Evolutionary conservation across 2,329 filamentous ascomycete genomes (phyloP).

Genomic region (Zasmidium cellare): DNA sequence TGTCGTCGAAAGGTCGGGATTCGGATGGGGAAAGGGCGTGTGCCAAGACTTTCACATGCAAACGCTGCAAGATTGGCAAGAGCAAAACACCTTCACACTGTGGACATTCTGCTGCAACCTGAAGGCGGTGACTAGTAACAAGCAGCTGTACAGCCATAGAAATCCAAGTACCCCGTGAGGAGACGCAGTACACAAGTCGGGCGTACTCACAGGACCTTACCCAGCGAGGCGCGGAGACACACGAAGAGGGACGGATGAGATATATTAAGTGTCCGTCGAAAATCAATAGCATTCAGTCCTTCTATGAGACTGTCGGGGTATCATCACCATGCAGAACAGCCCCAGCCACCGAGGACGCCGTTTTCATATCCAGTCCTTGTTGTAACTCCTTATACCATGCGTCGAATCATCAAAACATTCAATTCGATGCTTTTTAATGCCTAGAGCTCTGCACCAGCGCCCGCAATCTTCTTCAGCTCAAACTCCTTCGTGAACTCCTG

Average conservation of each 20-base stretch:
- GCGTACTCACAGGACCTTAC: too few species aligned
- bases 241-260: too few species aligned
- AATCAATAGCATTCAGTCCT: not conserved
- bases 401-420: constrained; percentile 1
- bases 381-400: constrained; percentile 27
- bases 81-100: too few species aligned
- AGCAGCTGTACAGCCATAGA: too few species aligned
- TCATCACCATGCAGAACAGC: constrained; percentile 6
- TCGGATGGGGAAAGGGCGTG: not conserved
- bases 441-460: constrained; percentile 29
- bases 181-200: too few species aligned
- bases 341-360: constrained; percentile 1
- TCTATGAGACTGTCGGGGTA: constrained; percentile 9
- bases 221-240: too few species aligned
- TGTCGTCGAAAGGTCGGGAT: not conserved
- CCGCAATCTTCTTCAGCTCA: constrained; percentile 79
- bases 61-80: too few species aligned
- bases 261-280: too few species aligned
- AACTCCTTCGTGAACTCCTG: constrained; percentile 92
- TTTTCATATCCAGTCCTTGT: constrained; percentile 2
- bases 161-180: too few species aligned
- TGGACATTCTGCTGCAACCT: too few species aligned
- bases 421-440: not conserved
- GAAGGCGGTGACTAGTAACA: too few species aligned
- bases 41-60: not conserved